Conservation (phyloP, 495 filamentous ascomycete genomes). For the Talaromyces proteolyticus region DNA sequence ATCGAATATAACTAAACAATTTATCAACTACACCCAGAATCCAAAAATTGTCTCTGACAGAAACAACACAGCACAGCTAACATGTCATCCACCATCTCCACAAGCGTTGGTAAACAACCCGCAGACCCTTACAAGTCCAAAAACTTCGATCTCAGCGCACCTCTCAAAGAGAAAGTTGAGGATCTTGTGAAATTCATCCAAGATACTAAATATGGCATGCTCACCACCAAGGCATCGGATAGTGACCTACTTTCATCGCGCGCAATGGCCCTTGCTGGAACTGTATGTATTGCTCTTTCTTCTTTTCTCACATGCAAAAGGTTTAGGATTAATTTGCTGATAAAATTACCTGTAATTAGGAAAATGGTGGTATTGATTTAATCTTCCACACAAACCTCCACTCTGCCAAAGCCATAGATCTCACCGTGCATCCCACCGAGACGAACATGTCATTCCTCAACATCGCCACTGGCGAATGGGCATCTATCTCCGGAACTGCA, state of each 20-base stretch:
- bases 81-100: conserved; percentile 49
- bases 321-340: not conserved
- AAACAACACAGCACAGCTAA: too few species aligned
- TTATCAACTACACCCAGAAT: too few species aligned
- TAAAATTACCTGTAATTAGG: conserved; percentile 36
- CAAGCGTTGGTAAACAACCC: conserved; percentile 50
- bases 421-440: conserved; percentile 60
- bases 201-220: conserved; percentile 73
- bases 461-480: conserved; percentile 62
- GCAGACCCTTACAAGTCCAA: conserved; percentile 79
- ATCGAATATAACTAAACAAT: too few species aligned
- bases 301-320: not conserved
- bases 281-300: conserved; percentile 44
- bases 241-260: conserved; percentile 66
- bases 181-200: conserved; percentile 65
- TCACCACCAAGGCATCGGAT: conserved; percentile 63
- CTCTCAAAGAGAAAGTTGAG: conserved; percentile 72
- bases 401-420: conserved; percentile 85
- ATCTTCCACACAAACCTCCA: conserved; percentile 94
- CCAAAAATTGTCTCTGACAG: not conserved
- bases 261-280: conserved; percentile 87
- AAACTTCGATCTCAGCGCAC: conserved; percentile 52
- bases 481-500: conserved; percentile 72
- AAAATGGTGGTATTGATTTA: conserved; percentile 74
- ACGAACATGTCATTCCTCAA: conserved; percentile 86